Evolutionary conservation across 805 yeast genomes (phyloP).

Genomic region (Saccharomycopsis selenospora): DNA sequence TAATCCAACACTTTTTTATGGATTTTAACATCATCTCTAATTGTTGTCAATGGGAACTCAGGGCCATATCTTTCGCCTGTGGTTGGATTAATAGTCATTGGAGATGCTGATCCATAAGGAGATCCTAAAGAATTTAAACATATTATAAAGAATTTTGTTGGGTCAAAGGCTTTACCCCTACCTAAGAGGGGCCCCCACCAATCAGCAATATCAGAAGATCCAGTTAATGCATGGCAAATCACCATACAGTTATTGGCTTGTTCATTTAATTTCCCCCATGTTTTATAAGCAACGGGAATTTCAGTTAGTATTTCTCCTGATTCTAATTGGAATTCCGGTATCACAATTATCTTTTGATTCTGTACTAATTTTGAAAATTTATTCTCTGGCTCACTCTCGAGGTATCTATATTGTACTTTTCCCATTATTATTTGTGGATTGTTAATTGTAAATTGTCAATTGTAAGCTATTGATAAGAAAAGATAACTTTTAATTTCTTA

Average conservation of each 20-base stretch:
- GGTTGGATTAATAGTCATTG: conserved; percentile 71
- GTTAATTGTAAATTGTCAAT: no score
- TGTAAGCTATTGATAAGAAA: no score
- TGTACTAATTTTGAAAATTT: conserved; percentile 63
- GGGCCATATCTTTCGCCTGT: conserved; percentile 84
- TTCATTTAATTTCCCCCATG: conserved; percentile 84
- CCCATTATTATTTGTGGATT: background rate
- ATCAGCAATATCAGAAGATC: conserved; percentile 89
- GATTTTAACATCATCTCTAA: conserved; percentile 83
- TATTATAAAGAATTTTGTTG: conserved; percentile 74
- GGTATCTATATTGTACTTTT: conserved; percentile 28
- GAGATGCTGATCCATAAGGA: conserved; percentile 94
- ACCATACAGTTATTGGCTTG: conserved; percentile 69
- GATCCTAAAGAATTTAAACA: conserved; percentile 93
- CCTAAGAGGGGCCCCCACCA: conserved; percentile 99
- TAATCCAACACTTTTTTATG: conserved; percentile 74
- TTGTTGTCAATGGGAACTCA: conserved; percentile 86
- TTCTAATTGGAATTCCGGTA: conserved; percentile 71
- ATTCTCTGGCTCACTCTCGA: conserved; percentile 49
- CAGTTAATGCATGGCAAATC: conserved; percentile 92
- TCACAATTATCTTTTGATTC: conserved; percentile 69
- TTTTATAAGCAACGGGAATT: conserved; percentile 90
- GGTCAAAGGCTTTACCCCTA: conserved; percentile 80
- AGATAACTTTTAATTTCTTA: no score
- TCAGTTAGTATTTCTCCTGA: conserved; percentile 66